Evolutionary conservation across 306 rosid genomes (phyloP).

Genomic region (Vigna nakashimae): DNA sequence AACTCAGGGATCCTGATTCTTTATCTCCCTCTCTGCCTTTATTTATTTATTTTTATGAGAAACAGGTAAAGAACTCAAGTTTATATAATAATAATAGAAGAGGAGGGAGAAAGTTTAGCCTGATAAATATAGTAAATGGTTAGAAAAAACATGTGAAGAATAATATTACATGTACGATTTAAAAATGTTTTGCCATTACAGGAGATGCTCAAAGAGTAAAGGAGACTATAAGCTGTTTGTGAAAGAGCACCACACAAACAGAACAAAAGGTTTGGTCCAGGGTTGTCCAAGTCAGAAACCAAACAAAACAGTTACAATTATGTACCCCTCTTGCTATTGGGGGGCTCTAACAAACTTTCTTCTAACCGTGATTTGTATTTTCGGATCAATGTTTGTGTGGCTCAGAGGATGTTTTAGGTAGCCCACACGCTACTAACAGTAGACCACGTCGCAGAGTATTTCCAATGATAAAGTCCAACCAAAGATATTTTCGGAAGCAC

Average conservation of each 20-base stretch:
- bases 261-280: slow-evolving; percentile 1
- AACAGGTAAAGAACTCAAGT: neutral
- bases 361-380: neutral
- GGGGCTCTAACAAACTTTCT: slow-evolving; percentile 1
- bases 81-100: neutral
- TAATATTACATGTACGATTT: neutral
- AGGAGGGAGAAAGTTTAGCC: neutral
- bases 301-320: neutral
- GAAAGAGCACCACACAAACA: neutral
- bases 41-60: neutral
- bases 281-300: slow-evolving; percentile 1
- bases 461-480: neutral
- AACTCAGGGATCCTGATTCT: neutral
- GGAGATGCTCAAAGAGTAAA: neutral
- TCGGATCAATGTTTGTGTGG: neutral
- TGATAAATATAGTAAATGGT: neutral
- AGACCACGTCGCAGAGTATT: neutral
- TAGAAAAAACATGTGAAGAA: neutral
- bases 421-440: neutral
- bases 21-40: neutral
- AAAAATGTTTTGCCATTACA: neutral
- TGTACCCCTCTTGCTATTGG: neutral
- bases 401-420: neutral
- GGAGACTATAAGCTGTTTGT: neutral
- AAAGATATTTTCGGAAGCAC: slow-evolving; percentile 37